Evolutionary conservation across 176 grass and related monocot species (phyloP).

Genomic region (Oryza officinalis): DNA sequence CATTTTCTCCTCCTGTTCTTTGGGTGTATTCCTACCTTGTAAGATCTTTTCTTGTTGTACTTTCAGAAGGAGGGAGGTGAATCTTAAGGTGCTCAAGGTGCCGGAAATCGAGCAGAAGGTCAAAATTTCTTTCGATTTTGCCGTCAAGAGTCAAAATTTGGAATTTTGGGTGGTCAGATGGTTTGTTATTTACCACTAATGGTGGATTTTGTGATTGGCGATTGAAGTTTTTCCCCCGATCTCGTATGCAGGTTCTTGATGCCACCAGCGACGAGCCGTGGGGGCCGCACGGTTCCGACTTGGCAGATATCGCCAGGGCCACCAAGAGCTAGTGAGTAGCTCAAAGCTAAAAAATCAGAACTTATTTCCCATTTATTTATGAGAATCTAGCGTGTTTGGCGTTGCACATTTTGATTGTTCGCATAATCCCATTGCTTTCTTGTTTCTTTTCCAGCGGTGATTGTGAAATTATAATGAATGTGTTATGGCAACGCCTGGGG

Average conservation of each 20-base stretch:
- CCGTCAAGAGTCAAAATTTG: not conserved
- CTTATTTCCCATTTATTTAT: slow-evolving; percentile 8
- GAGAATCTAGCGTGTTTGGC: not conserved
- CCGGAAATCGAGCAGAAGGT: slow-evolving; percentile 93
- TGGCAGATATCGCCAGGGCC: slow-evolving; percentile 68
- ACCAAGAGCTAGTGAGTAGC: slow-evolving; percentile 52
- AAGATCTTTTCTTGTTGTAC: not conserved
- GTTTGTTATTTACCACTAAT: not conserved
- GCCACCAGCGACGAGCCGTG: slow-evolving; percentile 78
- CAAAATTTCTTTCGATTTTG: not conserved
- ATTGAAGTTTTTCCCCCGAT: not conserved
- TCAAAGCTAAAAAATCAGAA: not conserved
- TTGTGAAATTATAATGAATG: slow-evolving; percentile 60
- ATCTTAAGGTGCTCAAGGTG: slow-evolving; percentile 85
- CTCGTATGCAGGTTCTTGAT: slow-evolving; percentile 67
- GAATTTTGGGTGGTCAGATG: not conserved
- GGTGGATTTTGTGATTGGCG: not conserved
- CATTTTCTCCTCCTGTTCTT: not conserved
- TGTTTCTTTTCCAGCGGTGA: slow-evolving; percentile 51
- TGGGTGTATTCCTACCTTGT: not conserved
- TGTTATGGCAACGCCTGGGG: slow-evolving; percentile 61
- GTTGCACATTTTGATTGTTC: not conserved
- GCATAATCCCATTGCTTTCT: not conserved
- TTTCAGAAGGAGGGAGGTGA: slow-evolving; percentile 84
- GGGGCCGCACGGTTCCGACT: slow-evolving; percentile 75